Evolutionary conservation across 2,329 filamentous ascomycete species (phyloP), one percentile per base, ranked within the genome.

Genomic region (Ophiognomonia clavigignenti-juglandacearum): DNA sequence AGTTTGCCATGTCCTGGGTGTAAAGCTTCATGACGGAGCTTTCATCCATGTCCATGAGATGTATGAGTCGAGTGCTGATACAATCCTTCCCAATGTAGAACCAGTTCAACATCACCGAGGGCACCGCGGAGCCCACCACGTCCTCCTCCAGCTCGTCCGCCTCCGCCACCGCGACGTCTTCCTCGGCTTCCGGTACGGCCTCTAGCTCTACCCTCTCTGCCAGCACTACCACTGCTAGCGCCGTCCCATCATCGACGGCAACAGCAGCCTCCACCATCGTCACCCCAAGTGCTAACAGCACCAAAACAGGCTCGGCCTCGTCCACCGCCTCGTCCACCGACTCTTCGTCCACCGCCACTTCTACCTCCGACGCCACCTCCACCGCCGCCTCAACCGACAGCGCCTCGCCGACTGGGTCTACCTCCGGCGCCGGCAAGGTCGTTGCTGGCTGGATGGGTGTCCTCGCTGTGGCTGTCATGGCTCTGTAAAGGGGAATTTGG

Each of bases 81-180:
- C n/a, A n/a, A n/a, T n/a, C n/a, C n/a, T n/a, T 13, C 23, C 14
- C 45, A 31, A 22, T 44, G 20, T 13, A 51, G 46, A 48, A 44
- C 48, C 44, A 48, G 39, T 48, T 51, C 51, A 45, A 53, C 39
- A 41, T 46, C 37, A 50, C 42, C 36, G 31, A 37, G 20, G 26
- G 29, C 39, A 22, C 47, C 8, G 34, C 47, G 7, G 47, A 39
- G 11, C 16, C 24, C 10, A n/a, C n/a, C n/a, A n/a, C 39, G 11
- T 53, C 48, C 6, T 48, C 45, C 6, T 47, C 48, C 19, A 39
- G 39, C n/a, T 36, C 47, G 14, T 36, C 27, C 22, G n/a, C 22
- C 5, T n/a, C 45, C 13, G 10, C 34, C 26, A 39, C 31, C 18
- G 40, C 29, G 11, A 23, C 39, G 14, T n/a, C 39, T 31, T 20